Evolutionary conservation across 768 basidiomycete species (phyloP), one percentile per base, ranked within the genome.

Genomic region (Leccinum subtestaceum): DNA sequence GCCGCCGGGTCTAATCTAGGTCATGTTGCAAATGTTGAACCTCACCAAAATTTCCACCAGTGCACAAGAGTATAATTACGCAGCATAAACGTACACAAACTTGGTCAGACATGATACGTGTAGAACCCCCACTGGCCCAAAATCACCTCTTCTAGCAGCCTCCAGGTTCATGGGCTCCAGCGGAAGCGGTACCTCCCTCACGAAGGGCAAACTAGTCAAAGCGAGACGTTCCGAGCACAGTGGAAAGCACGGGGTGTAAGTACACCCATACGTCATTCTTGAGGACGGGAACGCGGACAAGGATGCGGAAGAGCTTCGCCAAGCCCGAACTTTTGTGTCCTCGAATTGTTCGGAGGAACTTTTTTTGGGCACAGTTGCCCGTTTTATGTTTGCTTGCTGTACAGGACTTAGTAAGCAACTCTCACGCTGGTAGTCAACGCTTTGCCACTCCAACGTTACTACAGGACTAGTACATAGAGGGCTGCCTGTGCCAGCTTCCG

Each of bases 261-360:
- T 60, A 71, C 71, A 72, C 77, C 74, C 76, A 57, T 74, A 2
- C 73, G 58, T 84, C 68, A 61, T 40, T 91, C 82, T 91, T 80
- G 89, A 81, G 84, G 87, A 91, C 89, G 88, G 89, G 89, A 91
- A 93, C 91, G 91, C 91, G 91, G 88, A 84, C 90, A 84, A 85
- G 89, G 85, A 91, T 83, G 83, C 85, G 87, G 86, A 83, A 81
- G 75, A 82, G 83, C 84, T 87, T 79, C 72, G 76, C 87, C 90
- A 71, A 81, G 91, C 83, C 88, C 91, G 91, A 93, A 29, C 29
- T 9, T 29, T 29, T 29, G 29, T 29, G 29, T 29, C 29, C 29
- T 29, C 29, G 29, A 29, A 29, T 29, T 9, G 29, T 29, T 29
- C 27, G 27, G 27, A 29, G 27, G 27, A 29, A 29, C 27, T 2